Base-by-base conservation (phyloP, 805 yeast genomes). In the Ogataea siamensis region DNA sequence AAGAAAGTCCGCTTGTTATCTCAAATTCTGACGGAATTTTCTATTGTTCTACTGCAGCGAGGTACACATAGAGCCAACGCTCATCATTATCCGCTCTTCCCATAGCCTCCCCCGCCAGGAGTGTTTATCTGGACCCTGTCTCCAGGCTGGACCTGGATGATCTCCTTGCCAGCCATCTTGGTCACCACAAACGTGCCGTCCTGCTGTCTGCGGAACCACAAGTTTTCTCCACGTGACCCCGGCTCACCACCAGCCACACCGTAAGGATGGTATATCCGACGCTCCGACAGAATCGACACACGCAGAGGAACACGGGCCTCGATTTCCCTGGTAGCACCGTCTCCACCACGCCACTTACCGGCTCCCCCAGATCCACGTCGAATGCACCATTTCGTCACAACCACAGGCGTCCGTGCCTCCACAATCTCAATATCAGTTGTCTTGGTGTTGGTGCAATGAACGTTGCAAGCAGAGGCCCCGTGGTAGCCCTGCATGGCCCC, bases 351-450 rank as follows among this genome's bases (percentile, higher is more conserved):
- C 51, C 65, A 68, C 33, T 56, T 57, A 16, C 78, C 78, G 5
- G 47, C 50, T 40, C 80, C 78, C 13, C 78, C 78, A 36, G 76
- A 67, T 7, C 68, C 67, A 22, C 54, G 46, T 43, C 77, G 59
- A 12, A 72, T 60, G 4, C 68, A 51, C 53, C 64, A 73, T 45
- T 72, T 69, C 23, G 62, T 68, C 22, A 73, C 60, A 30, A 73
- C 59, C 7, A 72, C 74, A 1, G 80, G 80, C 42, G 71, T 71
- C 31, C 78, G 55, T 34, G 67, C 64, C 50, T 74, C 80, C 47
- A 74, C 66, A n/a, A 72, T 60, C 50, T 74, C 80, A 5, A 72
- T 64, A 47, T 74, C 80, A 2, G 80, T 73, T 40, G 73, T 73
- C 55, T 71, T 66, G 26, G 78, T 74, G 50, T 74, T 73, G 27